These are phyloP conservation scores for Trichoderma sp. DNA, from an alignment of 2,329 filamentous ascomycete species.

Conservation along the genomic window DNA sequence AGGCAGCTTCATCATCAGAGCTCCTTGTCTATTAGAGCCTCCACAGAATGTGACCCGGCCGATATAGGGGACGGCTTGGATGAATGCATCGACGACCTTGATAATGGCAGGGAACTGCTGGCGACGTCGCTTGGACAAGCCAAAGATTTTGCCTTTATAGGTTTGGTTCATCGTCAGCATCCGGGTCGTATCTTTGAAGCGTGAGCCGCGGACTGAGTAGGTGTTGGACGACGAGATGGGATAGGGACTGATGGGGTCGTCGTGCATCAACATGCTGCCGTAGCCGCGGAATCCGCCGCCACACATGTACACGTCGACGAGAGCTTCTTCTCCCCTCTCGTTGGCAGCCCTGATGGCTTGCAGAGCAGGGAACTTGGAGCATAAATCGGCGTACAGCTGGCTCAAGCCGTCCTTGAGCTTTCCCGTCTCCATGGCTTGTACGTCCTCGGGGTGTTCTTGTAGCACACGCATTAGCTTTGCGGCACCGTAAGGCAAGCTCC, in stretches of 20 bases:
- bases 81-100: conserved; percentile 75
- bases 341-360: conserved; percentile 41
- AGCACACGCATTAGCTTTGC: conserved; percentile 58
- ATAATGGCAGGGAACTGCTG: conserved; percentile 82
- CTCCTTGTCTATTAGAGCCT: conserved; percentile 84
- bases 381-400: conserved; percentile 59
- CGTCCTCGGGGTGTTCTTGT: conserved; percentile 41
- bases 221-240: conserved; percentile 82
- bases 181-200: conserved; percentile 58
- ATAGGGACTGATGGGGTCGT: conserved; percentile 72
- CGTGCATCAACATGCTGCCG: conserved; percentile 84
- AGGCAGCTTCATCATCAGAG: conserved; percentile 71
- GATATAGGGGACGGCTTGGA: conserved; percentile 68
- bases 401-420: conserved; percentile 61
- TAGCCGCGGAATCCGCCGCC: conserved; percentile 90
- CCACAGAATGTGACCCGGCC: conserved; percentile 79
- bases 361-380: conserved; percentile 54
- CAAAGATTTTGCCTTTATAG: conserved; percentile 63
- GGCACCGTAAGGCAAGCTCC: conserved; percentile 63
- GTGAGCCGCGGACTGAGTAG: conserved; percentile 64
- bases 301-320: conserved; percentile 77
- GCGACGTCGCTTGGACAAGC: conserved; percentile 77
- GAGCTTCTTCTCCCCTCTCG: conserved; percentile 36
- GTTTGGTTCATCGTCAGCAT: conserved; percentile 55
- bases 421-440: conserved; percentile 49